phyloP scores from a whole-genome alignment of 2,329 filamentous ascomycete species.

The Neoarthrinium moseri region DNA sequence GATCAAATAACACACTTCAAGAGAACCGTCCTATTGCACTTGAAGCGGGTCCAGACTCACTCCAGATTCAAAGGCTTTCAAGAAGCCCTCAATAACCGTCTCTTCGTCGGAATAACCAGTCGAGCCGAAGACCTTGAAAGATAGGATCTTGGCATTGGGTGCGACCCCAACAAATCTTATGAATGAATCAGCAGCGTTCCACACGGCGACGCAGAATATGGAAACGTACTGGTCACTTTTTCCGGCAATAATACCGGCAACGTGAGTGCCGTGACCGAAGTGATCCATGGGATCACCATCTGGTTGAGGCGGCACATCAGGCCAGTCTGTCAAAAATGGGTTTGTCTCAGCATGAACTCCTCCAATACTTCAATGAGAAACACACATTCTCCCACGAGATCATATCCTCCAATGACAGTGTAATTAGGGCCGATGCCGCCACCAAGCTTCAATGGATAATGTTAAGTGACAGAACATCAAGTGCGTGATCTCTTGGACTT shows the following conservation, averaged over 20 bases:
- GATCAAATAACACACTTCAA: not conserved
- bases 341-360: not conserved
- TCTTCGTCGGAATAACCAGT: constrained; percentile 20
- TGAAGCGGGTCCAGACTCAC: constrained; percentile 12
- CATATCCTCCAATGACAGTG: constrained; percentile 22
- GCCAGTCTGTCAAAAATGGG: constrained; percentile 14
- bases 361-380: not conserved
- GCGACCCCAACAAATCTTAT: constrained; percentile 22
- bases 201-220: too few species aligned
- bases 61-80: constrained; percentile 21
- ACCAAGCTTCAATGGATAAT: constrained; percentile 16
- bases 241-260: constrained; percentile 21
- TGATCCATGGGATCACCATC: constrained; percentile 20
- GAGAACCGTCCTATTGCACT: too few species aligned
- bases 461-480: not conserved
- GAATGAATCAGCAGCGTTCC: not conserved
- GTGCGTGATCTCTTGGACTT: not conserved
- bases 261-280: constrained; percentile 19
- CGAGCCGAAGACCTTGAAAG: constrained; percentile 20
- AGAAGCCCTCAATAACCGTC: constrained; percentile 19
- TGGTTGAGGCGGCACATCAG: constrained; percentile 15
- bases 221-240: constrained; percentile 18
- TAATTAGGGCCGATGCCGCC: constrained; percentile 20
- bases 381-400: constrained; percentile 19
- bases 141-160: constrained; percentile 19